Base-by-base conservation (phyloP, 768 basidiomycete species). In the Collybiopsis luxurians region DNA sequence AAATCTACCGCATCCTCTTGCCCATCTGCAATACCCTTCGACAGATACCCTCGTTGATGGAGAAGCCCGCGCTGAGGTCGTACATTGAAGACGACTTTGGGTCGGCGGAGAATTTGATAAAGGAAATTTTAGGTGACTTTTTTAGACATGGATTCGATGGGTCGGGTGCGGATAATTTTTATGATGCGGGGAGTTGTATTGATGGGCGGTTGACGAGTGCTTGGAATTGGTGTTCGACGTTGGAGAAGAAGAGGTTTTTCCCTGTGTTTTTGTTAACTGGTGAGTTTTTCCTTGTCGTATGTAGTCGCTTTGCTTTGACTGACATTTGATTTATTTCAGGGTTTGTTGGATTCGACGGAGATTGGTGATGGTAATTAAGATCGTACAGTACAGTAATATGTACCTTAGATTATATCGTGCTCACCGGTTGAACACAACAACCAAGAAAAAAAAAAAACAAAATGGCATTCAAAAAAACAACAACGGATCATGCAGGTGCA, bases 121-220 rank as follows among this genome's bases (percentile, higher is more conserved):
- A 76, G 50, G 90, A 92, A 58, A 88, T 94, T 62, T 73, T 93
- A 46, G 77, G 82, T 28, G 92, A 94, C 69, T 92, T 94, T 75
- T 93, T 93, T 73, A 77, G 87, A 47, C 92, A 94, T 63, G 92
- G 86, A 1, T 93, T 93, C 66, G 91, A 94, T 69, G 92, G 92
- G 1, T 90, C 89, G 24, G 92, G 92, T n/a, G 92, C 91, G 2
- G 91, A 92, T 66, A 92, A 91, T 68, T 92, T 90, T 75, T 92
- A 88, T 67, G 91, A 93, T 66, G 92, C 91, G 38, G 90, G 92
- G 17, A 90, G 88, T 60, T 83, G 82, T 61, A 92, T 93, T 62
- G 91, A 93, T 64, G 91, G 91, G 12, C 79, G 92, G 3, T 70
- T 94, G 64, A 94, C 92, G 28, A 92, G 90, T 68, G 92, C 92